Conservation (phyloP, 352 stramenopile genomes). For the Phytophthora sp. region DNA sequence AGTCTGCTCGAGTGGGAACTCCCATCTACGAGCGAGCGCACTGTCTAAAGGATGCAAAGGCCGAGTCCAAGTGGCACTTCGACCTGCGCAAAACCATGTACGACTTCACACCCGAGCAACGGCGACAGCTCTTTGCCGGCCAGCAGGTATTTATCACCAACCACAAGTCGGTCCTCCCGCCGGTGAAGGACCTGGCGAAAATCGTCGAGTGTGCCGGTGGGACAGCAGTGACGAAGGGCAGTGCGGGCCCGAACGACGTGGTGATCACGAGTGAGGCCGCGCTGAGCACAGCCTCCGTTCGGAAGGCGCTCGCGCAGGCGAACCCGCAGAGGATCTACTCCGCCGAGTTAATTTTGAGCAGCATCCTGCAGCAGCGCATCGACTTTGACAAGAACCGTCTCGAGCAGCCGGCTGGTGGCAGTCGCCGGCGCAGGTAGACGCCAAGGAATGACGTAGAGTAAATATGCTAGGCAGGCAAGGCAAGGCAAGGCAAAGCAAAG, state of each 20-base stretch:
- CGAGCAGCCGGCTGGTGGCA: slow-evolving; percentile 9
- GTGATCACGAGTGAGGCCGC: slow-evolving; percentile 53
- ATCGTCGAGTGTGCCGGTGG: slow-evolving; percentile 63
- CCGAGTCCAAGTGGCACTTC: slow-evolving; percentile 60
- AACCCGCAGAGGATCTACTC: slow-evolving; percentile 42
- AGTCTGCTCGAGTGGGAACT: slow-evolving; percentile 46
- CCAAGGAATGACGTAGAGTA: neutral
- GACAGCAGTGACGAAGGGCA: slow-evolving; percentile 34
- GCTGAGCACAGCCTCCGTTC: slow-evolving; percentile 35
- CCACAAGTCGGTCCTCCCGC: slow-evolving; percentile 57
- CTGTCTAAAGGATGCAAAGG: slow-evolving; percentile 48
- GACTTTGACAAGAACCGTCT: slow-evolving; percentile 45
- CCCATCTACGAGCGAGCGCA: slow-evolving; percentile 44
- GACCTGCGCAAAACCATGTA: slow-evolving; percentile 60
- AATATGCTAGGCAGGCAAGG: no score
- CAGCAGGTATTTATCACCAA: slow-evolving; percentile 53
- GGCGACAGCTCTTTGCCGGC: slow-evolving; percentile 44
- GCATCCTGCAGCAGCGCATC: slow-evolving; percentile 57
- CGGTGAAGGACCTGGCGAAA: slow-evolving; percentile 53
- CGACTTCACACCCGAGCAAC: slow-evolving; percentile 28
- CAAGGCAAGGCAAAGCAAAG: no score
- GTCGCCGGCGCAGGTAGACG: slow-evolving; percentile 30
- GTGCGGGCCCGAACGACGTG: slow-evolving; percentile 31
- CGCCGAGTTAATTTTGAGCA: slow-evolving; percentile 52
- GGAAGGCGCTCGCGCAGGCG: slow-evolving; percentile 39